These are phyloP conservation scores for Globisporangium nunn DNA, from an alignment of 352 stramenopile species.

Conservation along the genomic window DNA sequence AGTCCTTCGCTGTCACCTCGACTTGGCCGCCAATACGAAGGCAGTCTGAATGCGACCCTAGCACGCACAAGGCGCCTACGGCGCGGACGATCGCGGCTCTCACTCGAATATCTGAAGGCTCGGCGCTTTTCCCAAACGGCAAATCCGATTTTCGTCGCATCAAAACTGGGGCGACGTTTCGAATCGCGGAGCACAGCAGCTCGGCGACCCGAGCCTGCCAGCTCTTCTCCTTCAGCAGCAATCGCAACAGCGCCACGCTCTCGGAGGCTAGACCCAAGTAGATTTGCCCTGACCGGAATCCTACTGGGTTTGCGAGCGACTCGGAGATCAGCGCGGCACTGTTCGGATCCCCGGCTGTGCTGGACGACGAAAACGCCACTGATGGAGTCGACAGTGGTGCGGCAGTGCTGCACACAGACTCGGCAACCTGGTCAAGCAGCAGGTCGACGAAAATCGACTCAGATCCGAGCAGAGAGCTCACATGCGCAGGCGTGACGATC, in stretches of 20 bases:
- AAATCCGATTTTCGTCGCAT: slow-evolving; percentile 25
- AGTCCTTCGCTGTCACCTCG: slow-evolving; percentile 46
- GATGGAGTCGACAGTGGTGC: slow-evolving; percentile 51
- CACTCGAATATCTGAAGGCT: slow-evolving; percentile 56
- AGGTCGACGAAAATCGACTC: slow-evolving; percentile 80
- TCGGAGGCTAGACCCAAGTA: slow-evolving; percentile 72
- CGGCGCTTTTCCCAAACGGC: neutral
- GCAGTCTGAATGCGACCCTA: slow-evolving; percentile 80
- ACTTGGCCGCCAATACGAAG: slow-evolving; percentile 77
- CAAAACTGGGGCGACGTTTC: slow-evolving; percentile 66
- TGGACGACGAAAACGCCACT: slow-evolving; percentile 32
- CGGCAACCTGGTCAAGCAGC: slow-evolving; percentile 79
- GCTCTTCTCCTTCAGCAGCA: slow-evolving; percentile 56
- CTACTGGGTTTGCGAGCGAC: slow-evolving; percentile 75
- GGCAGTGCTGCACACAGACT: slow-evolving; percentile 76
- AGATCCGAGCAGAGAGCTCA: slow-evolving; percentile 67
- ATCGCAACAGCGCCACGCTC: slow-evolving; percentile 70
- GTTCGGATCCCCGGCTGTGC: slow-evolving; percentile 8
- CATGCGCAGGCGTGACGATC: slow-evolving; percentile 53
- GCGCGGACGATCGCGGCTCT: slow-evolving; percentile 71
- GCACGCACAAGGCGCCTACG: slow-evolving; percentile 72
- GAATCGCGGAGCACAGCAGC: slow-evolving; percentile 60
- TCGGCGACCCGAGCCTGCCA: slow-evolving; percentile 63
- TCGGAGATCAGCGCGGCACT: slow-evolving; percentile 35
- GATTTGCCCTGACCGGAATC: slow-evolving; percentile 77